Percentiles rank a stretch among this genome's conserved stretches.
Conservation (phyloP, 2,329 filamentous ascomycete genomes). For the Akanthomyces lecanii region DNA sequence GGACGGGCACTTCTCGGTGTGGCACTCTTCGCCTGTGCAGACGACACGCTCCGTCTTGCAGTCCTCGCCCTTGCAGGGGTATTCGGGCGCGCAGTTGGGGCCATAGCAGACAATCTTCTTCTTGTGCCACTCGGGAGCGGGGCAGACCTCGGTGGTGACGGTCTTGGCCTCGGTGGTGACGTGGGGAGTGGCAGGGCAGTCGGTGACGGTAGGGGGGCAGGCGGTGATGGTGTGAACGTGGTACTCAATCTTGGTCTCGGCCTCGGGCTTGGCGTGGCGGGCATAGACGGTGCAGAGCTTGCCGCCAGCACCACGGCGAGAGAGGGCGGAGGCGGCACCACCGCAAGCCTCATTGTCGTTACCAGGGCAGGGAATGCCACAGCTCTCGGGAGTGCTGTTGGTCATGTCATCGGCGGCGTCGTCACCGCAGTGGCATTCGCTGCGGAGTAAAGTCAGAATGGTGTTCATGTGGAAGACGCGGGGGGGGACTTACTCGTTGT, state of each 20-base stretch:
- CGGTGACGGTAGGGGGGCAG: constrained; percentile 23
- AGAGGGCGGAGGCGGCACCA: not conserved
- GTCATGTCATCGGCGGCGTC: constrained; percentile 17
- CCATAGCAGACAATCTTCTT: constrained; percentile 35
- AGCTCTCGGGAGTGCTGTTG: constrained; percentile 17
- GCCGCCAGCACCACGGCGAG: not conserved
- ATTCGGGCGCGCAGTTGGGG: constrained; percentile 29
- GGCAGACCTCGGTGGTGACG: constrained; percentile 22
- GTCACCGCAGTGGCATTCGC: constrained; percentile 25
- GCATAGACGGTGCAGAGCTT: constrained; percentile 19
- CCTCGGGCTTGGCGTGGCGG: constrained; percentile 17
- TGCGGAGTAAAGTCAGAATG: not conserved
- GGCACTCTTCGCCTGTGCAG: constrained; percentile 29
- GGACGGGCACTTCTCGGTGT: constrained; percentile 24
- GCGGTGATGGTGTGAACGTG: constrained; percentile 28
- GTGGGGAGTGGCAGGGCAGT: constrained; percentile 24
- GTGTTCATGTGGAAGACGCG: not conserved
- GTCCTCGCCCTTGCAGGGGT: constrained; percentile 25
- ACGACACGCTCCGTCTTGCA: constrained; percentile 29
- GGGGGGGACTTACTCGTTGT: constrained; percentile 21
- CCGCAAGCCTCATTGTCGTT: constrained; percentile 19
- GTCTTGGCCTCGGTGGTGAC: constrained; percentile 24
- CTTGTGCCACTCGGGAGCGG: constrained; percentile 25
- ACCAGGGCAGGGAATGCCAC: constrained; percentile 21
- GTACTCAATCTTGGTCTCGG: constrained; percentile 28